phyloP scores from a whole-genome alignment of 805 yeast genomes.

The Pichia occidentalis region DNA sequence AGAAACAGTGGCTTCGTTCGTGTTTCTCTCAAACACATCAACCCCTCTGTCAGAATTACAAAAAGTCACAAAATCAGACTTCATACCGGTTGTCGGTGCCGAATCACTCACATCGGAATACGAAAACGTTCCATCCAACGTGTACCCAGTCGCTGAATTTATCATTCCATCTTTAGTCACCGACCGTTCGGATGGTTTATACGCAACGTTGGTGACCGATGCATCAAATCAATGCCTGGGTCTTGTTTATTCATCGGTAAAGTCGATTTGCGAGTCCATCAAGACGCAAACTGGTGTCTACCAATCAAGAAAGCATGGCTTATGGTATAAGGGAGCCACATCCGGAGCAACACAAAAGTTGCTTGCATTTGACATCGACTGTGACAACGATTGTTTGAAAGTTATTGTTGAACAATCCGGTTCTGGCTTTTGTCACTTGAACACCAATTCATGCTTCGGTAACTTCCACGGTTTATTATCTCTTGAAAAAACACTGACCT shows the following conservation, averaged over 20 bases:
- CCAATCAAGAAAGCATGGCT: slow-evolving; percentile 84
- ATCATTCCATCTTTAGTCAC: slow-evolving; percentile 53
- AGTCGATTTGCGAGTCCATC: slow-evolving; percentile 77
- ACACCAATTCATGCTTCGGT: slow-evolving; percentile 78
- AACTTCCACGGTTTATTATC: slow-evolving; percentile 56
- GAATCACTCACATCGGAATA: slow-evolving; percentile 31
- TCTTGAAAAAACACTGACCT: slow-evolving; percentile 59
- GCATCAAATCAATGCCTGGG: slow-evolving; percentile 70
- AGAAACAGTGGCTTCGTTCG: slow-evolving; percentile 7
- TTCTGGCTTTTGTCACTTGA: slow-evolving; percentile 88
- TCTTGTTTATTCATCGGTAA: slow-evolving; percentile 80
- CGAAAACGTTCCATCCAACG: slow-evolving; percentile 27
- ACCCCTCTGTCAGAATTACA: slow-evolving; percentile 1
- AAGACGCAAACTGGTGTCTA: slow-evolving; percentile 82
- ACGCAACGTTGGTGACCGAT: slow-evolving; percentile 76
- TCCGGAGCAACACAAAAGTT: slow-evolving; percentile 93
- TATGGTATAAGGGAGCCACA: slow-evolving; percentile 95
- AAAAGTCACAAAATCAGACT: slow-evolving; percentile 23
- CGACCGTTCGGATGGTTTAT: slow-evolving; percentile 83
- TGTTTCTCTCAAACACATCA: background rate
- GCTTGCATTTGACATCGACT: slow-evolving; percentile 63
- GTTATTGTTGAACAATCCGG: slow-evolving; percentile 83
- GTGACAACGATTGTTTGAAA: slow-evolving; percentile 88
- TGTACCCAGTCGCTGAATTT: slow-evolving; percentile 29
- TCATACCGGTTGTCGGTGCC: slow-evolving; percentile 31